Evolutionary conservation across 495 filamentous ascomycete genomes (phyloP), one percentile per base, ranked within the genome.

Genomic region (Penicillium taxi): DNA sequence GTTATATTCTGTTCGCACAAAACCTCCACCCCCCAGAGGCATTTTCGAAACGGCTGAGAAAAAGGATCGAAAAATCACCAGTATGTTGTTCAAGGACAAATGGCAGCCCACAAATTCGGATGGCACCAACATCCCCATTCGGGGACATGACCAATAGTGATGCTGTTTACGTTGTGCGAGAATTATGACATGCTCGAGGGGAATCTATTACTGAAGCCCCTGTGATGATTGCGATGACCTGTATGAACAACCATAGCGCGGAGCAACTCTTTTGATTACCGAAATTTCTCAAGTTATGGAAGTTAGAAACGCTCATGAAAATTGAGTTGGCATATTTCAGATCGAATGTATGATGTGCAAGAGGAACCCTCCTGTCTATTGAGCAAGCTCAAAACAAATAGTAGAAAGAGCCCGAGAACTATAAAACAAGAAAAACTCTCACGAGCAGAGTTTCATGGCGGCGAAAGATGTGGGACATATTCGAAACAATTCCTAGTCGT

Each of bases 1-100:
- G 29, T 49, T 77, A 24, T 80, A 81, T 50, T 74, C 75, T 0
- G 75, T 94, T 7, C 65, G 87, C 25, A 81, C 81, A 7, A 75
- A 73, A 50, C 73, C 73, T 20, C 75, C 63, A 34, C 68, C 73
- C 4, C 83, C 70, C 52, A 67, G 63, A 22, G 66, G 58, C 8
- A 52, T 78, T 5, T 87, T 86, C 56, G 64, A 57, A 2, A 42
- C 55, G 3, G 50, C 48, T 2, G 39, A 44, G 7, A 56, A 54
- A 5, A 36, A 32, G 18, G 24, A 46, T 23, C 41, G 31, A 15
- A 36, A 41, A 20, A 42, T 56, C 15, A 34, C 32, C 6, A 32
- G n/a, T n/a, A n/a, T n/a, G n/a, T n/a, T n/a, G n/a, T n/a, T n/a
- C n/a, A n/a, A n/a, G n/a, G n/a, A n/a, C n/a, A n/a, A n/a, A n/a